Conservation (phyloP, 495 filamentous ascomycete genomes). For the Ascobolus immersus region DNA sequence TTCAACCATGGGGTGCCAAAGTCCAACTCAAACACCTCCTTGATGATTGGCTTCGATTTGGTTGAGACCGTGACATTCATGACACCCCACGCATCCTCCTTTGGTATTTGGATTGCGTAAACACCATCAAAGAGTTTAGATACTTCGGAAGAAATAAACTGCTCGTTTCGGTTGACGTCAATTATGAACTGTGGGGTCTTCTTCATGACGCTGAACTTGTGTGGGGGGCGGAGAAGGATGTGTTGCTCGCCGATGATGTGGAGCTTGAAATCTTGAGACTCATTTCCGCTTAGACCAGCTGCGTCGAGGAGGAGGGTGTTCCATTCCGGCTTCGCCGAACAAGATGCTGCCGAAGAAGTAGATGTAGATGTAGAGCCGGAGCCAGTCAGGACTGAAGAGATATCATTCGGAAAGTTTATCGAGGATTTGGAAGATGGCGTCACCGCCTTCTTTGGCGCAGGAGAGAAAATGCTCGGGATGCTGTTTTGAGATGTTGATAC, state of each 20-base stretch:
- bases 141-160: conserved; percentile 24
- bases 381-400: no score
- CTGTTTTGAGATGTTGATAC: no score
- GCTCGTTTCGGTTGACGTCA: conserved; percentile 22
- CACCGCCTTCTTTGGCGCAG: no score
- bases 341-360: no score
- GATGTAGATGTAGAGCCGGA: no score
- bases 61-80: conserved; percentile 32
- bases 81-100: conserved; percentile 31
- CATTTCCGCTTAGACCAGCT: conserved; percentile 12
- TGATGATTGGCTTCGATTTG: conserved; percentile 24
- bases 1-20: conserved; percentile 39
- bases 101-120: conserved; percentile 29
- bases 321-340: no score
- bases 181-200: conserved; percentile 29
- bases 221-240: conserved; percentile 32
- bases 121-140: conserved; percentile 31
- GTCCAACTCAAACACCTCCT: conserved; percentile 29
- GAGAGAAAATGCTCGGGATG: no score
- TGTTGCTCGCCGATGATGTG: conserved; percentile 36
- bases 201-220: conserved; percentile 21
- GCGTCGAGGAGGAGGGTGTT: conserved; percentile 11
- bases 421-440: no score
- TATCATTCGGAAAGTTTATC: no score
- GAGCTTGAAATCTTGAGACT: conserved; percentile 29